Percentiles rank a stretch among this genome's conserved stretches.
These are phyloP conservation scores for Kernera saxatilis DNA, from an alignment of 345 rosid genomes.

Conservation along the genomic window DNA sequence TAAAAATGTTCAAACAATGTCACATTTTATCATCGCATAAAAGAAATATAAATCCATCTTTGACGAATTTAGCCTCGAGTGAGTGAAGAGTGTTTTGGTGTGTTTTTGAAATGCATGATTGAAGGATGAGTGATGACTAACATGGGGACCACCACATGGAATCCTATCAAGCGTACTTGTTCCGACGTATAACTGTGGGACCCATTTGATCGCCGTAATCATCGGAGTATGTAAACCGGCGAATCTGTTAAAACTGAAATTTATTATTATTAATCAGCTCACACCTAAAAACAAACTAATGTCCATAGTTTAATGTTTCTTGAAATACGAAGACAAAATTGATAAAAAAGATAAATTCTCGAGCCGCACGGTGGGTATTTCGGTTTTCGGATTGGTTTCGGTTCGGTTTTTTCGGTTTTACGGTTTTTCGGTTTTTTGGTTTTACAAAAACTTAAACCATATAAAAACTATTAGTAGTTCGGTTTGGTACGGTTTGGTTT, in stretches of 20 bases:
- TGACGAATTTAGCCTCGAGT: conserved; percentile 8
- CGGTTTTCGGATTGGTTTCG: too few relatives aligned
- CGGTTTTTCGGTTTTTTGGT: too few relatives aligned
- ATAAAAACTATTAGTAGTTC: too few relatives aligned
- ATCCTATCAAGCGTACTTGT: conserved; percentile 30
- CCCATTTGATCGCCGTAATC: conserved; percentile 26
- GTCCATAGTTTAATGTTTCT: conserved; percentile 7
- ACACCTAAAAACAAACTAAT: conserved; percentile 3
- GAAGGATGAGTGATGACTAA: conserved; percentile 16
- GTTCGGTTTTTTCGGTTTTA: too few relatives aligned
- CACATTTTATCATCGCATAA: conserved; percentile 12
- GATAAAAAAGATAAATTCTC: conserved; percentile 22
- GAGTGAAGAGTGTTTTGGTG: background rate
- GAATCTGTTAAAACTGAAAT: background rate
- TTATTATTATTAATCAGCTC: conserved; percentile 17
- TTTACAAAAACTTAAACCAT: too few relatives aligned
- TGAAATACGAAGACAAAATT: background rate
- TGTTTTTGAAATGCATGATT: background rate
- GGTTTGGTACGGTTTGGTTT: too few relatives aligned
- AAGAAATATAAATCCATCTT: background rate
- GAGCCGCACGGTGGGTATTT: conserved; percentile 64
- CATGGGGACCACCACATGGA: conserved; percentile 29
- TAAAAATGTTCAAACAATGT: background rate
- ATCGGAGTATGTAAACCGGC: conserved; percentile 29
- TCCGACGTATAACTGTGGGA: conserved; percentile 17